phyloP scores from a whole-genome alignment of 495 filamentous ascomycete species.

The Neurospora sp. region DNA sequence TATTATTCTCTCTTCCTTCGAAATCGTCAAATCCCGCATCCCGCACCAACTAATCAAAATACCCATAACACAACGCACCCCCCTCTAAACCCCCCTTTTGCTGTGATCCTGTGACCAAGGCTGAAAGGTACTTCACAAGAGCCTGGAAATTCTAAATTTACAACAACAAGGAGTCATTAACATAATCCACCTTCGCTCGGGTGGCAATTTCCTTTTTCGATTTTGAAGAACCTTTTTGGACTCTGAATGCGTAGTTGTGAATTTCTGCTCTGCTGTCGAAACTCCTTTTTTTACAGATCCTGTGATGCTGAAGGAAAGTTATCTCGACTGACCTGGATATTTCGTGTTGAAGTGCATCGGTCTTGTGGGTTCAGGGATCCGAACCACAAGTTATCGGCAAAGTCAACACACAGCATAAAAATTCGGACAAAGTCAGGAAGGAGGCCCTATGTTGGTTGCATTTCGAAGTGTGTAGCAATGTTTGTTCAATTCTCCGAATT shows the following conservation, averaged over 20 bases:
- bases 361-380: too few relatives aligned
- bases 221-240: too few relatives aligned
- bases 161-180: not conserved
- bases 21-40: not conserved
- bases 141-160: fast-evolving
- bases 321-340: too few relatives aligned
- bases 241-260: not conserved
- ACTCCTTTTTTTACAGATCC: too few relatives aligned
- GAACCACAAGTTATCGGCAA: too few relatives aligned
- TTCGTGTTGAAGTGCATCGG: too few relatives aligned
- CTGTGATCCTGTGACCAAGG: not conserved
- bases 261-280: not conserved
- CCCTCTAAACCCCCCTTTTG: too few relatives aligned
- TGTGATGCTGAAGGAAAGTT: too few relatives aligned
- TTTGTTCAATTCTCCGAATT: not conserved
- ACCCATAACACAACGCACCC: not conserved
- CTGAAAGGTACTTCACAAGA: not conserved
- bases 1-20: not conserved
- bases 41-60: not conserved
- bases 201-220: not conserved
- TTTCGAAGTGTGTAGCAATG: not conserved
- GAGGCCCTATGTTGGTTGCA: too few relatives aligned
- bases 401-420: too few relatives aligned
- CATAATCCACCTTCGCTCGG: not conserved
- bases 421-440: too few relatives aligned